Evolutionary conservation across 176 grass and related monocot species (phyloP).

Genomic region (Carex cristatella): DNA sequence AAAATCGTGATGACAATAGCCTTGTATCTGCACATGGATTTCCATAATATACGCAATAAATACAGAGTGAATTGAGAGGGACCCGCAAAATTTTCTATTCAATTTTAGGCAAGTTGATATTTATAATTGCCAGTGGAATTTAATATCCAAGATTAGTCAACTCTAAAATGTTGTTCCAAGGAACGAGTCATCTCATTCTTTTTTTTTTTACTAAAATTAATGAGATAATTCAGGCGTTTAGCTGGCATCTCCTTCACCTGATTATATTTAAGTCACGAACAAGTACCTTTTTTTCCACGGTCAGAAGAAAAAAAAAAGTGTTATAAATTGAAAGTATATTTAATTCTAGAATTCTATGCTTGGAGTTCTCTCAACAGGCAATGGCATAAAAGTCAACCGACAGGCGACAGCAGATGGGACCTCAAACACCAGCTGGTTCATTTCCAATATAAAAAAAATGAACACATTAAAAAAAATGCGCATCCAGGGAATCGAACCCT

Average conservation of each 20-base stretch:
- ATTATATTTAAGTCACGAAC: neutral
- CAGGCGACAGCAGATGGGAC: too few species aligned
- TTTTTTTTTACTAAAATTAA: too few species aligned
- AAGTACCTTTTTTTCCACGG: neutral
- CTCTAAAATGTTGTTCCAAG: neutral
- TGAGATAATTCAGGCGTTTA: too few species aligned
- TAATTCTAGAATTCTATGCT: neutral
- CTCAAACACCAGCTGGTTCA: too few species aligned
- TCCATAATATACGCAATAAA: neutral
- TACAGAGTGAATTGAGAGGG: neutral
- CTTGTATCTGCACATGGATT: too few species aligned
- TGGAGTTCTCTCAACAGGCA: neutral
- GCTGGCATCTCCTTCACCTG: neutral
- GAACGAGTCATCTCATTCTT: neutral
- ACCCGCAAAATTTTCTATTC: neutral
- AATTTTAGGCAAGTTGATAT: neutral
- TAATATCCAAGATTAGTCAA: neutral
- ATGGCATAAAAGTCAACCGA: too few species aligned
- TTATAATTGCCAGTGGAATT: neutral
- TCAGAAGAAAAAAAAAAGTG: neutral
- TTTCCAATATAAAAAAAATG: too few species aligned
- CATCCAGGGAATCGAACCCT: conserved; percentile 83
- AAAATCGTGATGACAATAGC: too few species aligned
- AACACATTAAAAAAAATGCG: conserved; percentile 12
- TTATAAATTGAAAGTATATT: neutral